Conservation (phyloP, 148 eudicot species). For the Amaranthus palmeri region DNA sequence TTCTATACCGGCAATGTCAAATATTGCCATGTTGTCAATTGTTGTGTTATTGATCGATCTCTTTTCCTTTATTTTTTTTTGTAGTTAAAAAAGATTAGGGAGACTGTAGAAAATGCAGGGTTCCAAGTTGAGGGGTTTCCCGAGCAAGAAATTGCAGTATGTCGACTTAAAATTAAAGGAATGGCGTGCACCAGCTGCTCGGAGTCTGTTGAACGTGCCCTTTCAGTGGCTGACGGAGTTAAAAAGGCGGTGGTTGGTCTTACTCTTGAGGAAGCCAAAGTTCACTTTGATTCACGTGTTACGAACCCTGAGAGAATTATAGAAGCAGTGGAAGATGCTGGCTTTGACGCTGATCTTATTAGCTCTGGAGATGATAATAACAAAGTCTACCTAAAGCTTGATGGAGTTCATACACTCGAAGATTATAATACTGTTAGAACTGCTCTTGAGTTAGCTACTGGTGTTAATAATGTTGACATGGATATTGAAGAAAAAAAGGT, state of each 20-base stretch:
- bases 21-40: neutral
- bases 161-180: conserved; percentile 78
- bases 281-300: conserved; percentile 80
- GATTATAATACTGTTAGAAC: conserved; percentile 42
- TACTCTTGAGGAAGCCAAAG: conserved; percentile 93
- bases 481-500: conserved; percentile 49
- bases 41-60: neutral
- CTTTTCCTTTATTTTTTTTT: conserved; percentile 2
- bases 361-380: conserved; percentile 67
- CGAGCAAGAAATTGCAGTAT: conserved; percentile 72
- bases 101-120: conserved; percentile 75
- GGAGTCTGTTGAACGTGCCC: conserved; percentile 79
- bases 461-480: conserved; percentile 71
- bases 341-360: conserved; percentile 87
- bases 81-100: conserved; percentile 70
- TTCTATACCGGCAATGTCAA: neutral
- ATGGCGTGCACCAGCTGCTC: conserved; percentile 99
- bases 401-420: conserved; percentile 49
- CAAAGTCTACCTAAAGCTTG: conserved; percentile 65
- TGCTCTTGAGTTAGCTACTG: conserved; percentile 57
- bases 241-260: conserved; percentile 89
- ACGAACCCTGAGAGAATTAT: conserved; percentile 45
- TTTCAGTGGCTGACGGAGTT: conserved; percentile 69
- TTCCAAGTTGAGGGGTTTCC: conserved; percentile 64
- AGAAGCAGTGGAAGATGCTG: conserved; percentile 77